Percentiles rank a stretch among this genome's conserved stretches.
Conservation (phyloP, 495 filamentous ascomycete species). For the Hypoxylon trugodes region DNA sequence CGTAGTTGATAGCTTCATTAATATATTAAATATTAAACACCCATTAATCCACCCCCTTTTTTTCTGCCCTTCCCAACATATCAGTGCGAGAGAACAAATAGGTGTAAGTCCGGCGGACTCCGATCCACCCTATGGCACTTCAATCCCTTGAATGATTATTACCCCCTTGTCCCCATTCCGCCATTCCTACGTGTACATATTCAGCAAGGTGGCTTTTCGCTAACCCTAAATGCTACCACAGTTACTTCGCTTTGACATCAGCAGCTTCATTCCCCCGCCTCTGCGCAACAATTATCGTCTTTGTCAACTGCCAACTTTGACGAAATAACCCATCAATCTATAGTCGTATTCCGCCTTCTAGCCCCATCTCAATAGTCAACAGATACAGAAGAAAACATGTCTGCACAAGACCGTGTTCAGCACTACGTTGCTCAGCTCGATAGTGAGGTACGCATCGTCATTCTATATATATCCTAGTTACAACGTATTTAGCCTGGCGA, state of each 20-base stretch:
- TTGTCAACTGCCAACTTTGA: conserved; percentile 9
- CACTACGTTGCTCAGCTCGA: conserved; percentile 90
- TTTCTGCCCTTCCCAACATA: conserved; percentile 9
- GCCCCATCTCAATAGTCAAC: not conserved
- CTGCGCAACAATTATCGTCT: conserved; percentile 37
- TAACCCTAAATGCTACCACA: conserved; percentile 45
- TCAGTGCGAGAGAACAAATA: conserved; percentile 7
- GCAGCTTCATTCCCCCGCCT: conserved; percentile 40
- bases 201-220: conserved; percentile 45
- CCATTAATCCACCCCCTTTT: too few relatives aligned
- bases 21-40: too few relatives aligned
- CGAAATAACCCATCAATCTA: conserved; percentile 1
- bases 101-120: conserved; percentile 35
- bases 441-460: conserved; percentile 81
- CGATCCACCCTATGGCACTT: conserved; percentile 25
- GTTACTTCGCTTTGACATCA: conserved; percentile 39
- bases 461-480: not conserved
- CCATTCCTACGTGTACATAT: conserved; percentile 41
- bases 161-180: conserved; percentile 13
- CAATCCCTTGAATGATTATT: too few relatives aligned
- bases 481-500: not conserved
- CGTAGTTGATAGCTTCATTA: too few relatives aligned
- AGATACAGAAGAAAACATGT: conserved; percentile 57
- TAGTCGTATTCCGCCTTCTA: not conserved
- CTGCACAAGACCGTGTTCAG: conserved; percentile 90